phyloP scores from a whole-genome alignment of 2,329 filamentous ascomycete species.

The Aspergillus felis region DNA sequence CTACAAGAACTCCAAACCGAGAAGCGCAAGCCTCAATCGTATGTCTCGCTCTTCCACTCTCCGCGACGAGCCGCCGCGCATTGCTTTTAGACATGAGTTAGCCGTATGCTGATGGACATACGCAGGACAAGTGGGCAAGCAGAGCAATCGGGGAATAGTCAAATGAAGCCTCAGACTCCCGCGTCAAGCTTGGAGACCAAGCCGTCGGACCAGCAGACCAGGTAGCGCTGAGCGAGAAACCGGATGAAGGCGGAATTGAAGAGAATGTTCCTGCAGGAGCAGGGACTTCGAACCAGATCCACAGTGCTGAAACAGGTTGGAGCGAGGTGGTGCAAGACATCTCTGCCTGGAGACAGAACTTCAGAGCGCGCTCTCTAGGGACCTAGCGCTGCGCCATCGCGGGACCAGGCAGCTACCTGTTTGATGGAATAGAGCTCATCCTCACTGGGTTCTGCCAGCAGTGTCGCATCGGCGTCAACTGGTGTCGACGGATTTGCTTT shows the following conservation, averaged over 20 bases:
- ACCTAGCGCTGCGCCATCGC: not conserved
- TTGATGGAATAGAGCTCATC: not conserved
- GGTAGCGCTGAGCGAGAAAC: not conserved
- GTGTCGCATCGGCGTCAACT: not conserved
- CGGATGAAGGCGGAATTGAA: not conserved
- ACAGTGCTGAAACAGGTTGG: not conserved
- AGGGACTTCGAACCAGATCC: not conserved
- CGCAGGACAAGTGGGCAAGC: not conserved
- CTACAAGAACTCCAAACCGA: constrained; percentile 34
- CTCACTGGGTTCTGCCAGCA: no score
- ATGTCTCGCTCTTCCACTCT: constrained; percentile 1
- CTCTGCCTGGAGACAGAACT: not conserved
- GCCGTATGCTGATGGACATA: not conserved
- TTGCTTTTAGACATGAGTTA: not conserved
- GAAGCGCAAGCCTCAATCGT: constrained; percentile 15
- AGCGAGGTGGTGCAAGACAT: not conserved
- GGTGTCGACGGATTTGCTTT: not conserved
- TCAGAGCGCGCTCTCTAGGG: not conserved
- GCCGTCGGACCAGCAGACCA: not conserved
- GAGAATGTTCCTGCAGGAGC: not conserved
- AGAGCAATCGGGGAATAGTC: not conserved
- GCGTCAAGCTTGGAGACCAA: not conserved
- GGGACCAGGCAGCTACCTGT: not conserved
- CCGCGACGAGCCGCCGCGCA: not conserved
- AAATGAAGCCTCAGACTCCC: not conserved